Base-by-base conservation (phyloP, 1,139 yeast genomes). In the Petasospora rhodanensis region DNA sequence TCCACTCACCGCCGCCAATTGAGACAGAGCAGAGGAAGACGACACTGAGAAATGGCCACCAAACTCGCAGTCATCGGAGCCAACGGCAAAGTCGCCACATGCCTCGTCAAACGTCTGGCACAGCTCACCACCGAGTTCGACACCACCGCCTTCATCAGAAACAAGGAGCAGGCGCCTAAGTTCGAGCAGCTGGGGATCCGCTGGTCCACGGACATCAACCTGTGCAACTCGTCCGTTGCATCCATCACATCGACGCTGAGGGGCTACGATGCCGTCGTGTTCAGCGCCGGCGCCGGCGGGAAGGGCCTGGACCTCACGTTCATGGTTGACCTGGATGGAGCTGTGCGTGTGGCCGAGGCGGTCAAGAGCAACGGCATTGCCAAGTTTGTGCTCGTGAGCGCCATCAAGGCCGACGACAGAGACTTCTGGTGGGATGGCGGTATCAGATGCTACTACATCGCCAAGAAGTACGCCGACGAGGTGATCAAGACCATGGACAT, bases 211-310 rank as follows among this genome's bases (percentile, higher is more conserved):
- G 55, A 59, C 19, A 58, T 76, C 22, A 66, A 64, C 25, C 48
- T 70, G 18, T 59, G 64, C 12, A 57, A 55, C 10, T 56, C 64
- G 3, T 46, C 58, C 1, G 59, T 60, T 2, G 43, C 45, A 1
- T 61, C 68, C 2, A 50, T 78, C 16, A 54, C 66, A 0, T 40
- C 52, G 1, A 57, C 58, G 0, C 53, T 78, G 21, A 52, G 55
- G 25, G 79, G 76, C 4, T 67, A 62, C 28, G 76, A 74, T 47
- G 77, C 76, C 6, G 74, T 78, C 6, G 73, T 79, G 1, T 73
- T 77, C 57, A 61, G 73, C 28, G 84, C 80, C 1, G 85, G 85
- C 6, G 74, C 82, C 2, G 79, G 73, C 6, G 84, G 83, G 2
- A 68, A 66, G 36, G 64, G 68, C 8, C 45, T 59, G 5, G 67